A percentile compares a stretch with the other conserved stretches of the same genome.
phyloP scores from a whole-genome alignment of 1,139 yeast species.

The Blastobotrys aristatus region DNA sequence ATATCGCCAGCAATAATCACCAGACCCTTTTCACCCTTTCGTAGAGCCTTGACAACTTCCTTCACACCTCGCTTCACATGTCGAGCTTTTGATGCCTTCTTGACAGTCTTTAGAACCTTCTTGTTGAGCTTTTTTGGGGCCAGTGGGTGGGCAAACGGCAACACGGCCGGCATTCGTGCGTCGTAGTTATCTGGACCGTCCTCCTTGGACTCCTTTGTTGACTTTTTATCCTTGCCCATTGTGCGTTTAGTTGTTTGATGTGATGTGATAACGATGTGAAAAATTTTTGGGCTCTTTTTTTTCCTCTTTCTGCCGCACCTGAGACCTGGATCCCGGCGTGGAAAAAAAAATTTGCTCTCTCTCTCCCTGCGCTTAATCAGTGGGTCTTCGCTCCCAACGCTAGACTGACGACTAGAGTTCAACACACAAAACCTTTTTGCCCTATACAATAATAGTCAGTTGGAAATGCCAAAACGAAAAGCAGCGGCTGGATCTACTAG shows the following conservation, averaged over 20 bases:
- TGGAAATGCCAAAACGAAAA: constrained; percentile 9
- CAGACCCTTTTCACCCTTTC: constrained; percentile 97
- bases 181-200: constrained; percentile 77
- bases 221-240: constrained; percentile 32
- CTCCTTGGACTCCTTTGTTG: constrained; percentile 23
- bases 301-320: no score
- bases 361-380: no score
- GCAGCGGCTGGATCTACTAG: constrained; percentile 4
- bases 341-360: no score
- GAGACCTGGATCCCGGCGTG: no score
- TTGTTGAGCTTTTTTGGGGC: constrained; percentile 96
- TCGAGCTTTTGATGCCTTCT: constrained; percentile 95
- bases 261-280: background rate
- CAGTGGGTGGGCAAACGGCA: constrained; percentile 90
- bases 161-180: constrained; percentile 78
- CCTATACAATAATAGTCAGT: no score
- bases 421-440: no score
- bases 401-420: no score
- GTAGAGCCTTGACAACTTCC: constrained; percentile 94
- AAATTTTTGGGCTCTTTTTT: background rate
- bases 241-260: constrained; percentile 13
- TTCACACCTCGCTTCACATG: constrained; percentile 98
- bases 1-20: constrained; percentile 97
- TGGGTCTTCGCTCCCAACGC: no score
- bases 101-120: constrained; percentile 90